Conservation (phyloP, 805 yeast genomes). For the Wickerhamomyces hampshirensis region DNA sequence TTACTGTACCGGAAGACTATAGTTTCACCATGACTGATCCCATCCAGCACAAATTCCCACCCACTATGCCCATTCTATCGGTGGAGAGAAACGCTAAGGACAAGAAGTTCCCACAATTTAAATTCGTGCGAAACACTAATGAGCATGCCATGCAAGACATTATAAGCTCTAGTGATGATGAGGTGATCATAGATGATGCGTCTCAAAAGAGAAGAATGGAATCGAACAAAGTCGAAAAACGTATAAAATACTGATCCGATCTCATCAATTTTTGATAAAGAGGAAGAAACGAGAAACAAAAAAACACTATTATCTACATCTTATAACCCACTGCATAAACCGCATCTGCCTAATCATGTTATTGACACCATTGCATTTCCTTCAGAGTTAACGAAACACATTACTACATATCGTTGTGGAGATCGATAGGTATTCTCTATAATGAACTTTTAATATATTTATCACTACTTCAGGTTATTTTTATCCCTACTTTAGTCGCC, state of each 20-base stretch:
- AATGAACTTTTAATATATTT: no score
- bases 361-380: slow-evolving; percentile 1
- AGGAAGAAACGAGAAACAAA: no score
- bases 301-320: neutral
- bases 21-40: slow-evolving; percentile 14
- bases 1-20: slow-evolving; percentile 12
- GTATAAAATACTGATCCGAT: slow-evolving; percentile 4
- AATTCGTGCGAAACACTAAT: no score
- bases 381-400: no score
- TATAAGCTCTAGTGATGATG: slow-evolving; percentile 6
- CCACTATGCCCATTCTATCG: slow-evolving; percentile 16
- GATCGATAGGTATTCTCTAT: no score
- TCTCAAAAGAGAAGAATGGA: slow-evolving; percentile 4
- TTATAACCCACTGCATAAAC: no score
- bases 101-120: neutral
- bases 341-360: neutral
- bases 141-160: neutral
- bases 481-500: no score
- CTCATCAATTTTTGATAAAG: neutral
- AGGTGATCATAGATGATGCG: slow-evolving; percentile 5
- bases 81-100: neutral
- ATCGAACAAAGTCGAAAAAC: slow-evolving; percentile 4
- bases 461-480: no score
- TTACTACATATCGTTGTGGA: no score
- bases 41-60: slow-evolving; percentile 17